Evolutionary conservation across 2,329 filamentous ascomycete genomes (phyloP).

Genomic region (Periconia sp.): DNA sequence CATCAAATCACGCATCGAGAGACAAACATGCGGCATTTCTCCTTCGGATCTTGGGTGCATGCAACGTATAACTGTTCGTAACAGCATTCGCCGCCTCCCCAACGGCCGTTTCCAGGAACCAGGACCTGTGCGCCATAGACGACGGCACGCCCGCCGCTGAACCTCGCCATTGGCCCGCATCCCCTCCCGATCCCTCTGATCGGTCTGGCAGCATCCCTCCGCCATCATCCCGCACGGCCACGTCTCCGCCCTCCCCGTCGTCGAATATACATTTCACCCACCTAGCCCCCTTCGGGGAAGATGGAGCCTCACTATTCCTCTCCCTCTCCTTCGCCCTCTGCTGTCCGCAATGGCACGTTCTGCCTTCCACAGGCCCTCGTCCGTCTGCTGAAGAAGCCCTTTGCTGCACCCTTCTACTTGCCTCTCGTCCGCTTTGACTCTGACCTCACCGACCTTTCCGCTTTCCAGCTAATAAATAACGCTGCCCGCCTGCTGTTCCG

Average conservation of each 20-base stretch:
- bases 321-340: slow-evolving; percentile 23
- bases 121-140: slow-evolving; percentile 25
- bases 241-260: slow-evolving; percentile 22
- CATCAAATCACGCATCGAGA: too few relatives aligned
- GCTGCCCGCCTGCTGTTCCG: slow-evolving; percentile 19
- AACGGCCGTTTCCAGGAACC: neutral
- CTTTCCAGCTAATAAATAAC: slow-evolving; percentile 31
- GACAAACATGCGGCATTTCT: neutral
- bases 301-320: slow-evolving; percentile 41
- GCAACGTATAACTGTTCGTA: neutral
- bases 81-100: slow-evolving; percentile 4
- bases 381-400: slow-evolving; percentile 30
- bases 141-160: slow-evolving; percentile 30
- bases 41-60: neutral
- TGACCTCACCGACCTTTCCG: slow-evolving; percentile 19
- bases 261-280: slow-evolving; percentile 40
- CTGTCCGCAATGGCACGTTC: slow-evolving; percentile 35
- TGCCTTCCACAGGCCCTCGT: slow-evolving; percentile 41
- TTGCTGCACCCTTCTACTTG: slow-evolving; percentile 27
- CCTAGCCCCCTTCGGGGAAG: slow-evolving; percentile 26
- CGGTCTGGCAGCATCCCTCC: too few relatives aligned
- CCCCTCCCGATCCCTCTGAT: slow-evolving; percentile 5
- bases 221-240: slow-evolving; percentile 23
- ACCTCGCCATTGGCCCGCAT: slow-evolving; percentile 34
- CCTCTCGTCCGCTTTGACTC: slow-evolving; percentile 25